A percentile compares a stretch with the other conserved stretches of the same genome.
These are phyloP conservation scores for Phytophthora capsici DNA, from an alignment of 352 stramenopile genomes.

Conservation along the genomic window DNA sequence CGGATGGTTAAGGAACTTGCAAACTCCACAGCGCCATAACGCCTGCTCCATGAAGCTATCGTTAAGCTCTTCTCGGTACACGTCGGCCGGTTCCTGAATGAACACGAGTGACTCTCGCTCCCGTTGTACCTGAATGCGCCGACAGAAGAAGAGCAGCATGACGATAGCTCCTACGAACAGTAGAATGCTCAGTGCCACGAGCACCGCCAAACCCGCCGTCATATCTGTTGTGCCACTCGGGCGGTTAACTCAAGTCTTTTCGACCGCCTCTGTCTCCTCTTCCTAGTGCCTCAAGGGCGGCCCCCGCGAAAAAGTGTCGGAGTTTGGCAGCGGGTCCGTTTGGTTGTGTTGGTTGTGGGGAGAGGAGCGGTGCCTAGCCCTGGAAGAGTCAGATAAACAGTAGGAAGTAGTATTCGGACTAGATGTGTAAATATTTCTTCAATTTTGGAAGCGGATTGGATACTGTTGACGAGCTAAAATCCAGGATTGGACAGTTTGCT, in stretches of 20 bases:
- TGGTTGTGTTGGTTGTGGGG: constrained; percentile 25
- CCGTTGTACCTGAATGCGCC: constrained; percentile 42
- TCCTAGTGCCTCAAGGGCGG: neutral
- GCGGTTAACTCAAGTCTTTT: too few species aligned
- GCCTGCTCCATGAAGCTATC: constrained; percentile 83
- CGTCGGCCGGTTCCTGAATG: constrained; percentile 61
- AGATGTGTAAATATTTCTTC: constrained; percentile 16
- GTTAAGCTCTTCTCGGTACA: constrained; percentile 86
- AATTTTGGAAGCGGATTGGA: constrained; percentile 13
- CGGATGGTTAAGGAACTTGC: constrained; percentile 90
- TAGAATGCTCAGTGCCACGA: constrained; percentile 50
- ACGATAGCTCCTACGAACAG: constrained; percentile 49
- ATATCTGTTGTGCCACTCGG: constrained; percentile 15
- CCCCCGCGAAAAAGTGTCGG: neutral
- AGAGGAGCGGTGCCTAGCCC: constrained; percentile 24
- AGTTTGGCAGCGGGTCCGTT: constrained; percentile 10
- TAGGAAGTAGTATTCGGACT: constrained; percentile 12
- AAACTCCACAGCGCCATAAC: constrained; percentile 88
- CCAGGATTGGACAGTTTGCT: neutral
- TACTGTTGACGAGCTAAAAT: neutral
- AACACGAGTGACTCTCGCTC: constrained; percentile 55
- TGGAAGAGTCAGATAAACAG: constrained; percentile 31
- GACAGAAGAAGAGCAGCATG: constrained; percentile 56
- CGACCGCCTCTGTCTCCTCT: neutral
- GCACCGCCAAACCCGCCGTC: constrained; percentile 42